Evolutionary conservation across 2,329 filamentous ascomycete species (phyloP), one percentile per base, ranked within the genome.

Genomic region (Nannizziopsis arthrosporioides): DNA sequence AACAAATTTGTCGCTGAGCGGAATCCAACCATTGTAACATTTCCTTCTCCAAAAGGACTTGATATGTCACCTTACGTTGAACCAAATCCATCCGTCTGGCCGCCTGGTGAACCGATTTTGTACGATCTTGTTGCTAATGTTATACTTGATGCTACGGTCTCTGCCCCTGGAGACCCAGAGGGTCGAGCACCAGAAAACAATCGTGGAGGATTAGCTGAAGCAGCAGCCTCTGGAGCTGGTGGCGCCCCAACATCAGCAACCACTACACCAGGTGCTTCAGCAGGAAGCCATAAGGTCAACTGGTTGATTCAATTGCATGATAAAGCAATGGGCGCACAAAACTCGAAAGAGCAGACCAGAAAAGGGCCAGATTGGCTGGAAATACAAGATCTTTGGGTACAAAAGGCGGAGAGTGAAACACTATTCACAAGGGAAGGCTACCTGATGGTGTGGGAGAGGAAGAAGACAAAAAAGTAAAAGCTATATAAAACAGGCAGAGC

Each of bases 81-180:
- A 68, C 89, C 90, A 0, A 86, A 89, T 59, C 84, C 86, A 0
- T 68, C 73, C 4, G 63, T 83, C 34, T 80, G 83, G 64, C 76
- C 81, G 0, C 78, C 78, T 0, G 79, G 83, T 1, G 87, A 94
- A 63, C 88, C 90, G 1, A 85, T 96, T 56, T 81, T 84, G 73
- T 98, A 98, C 67, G 92, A 98, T 64, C 78, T 98, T 12, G 87
- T 95, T 5, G 89, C 90, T 48, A 98, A 98, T 66, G 84, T 98
- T 54, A 93, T 72, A 41, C 61, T 72, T 9, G 69, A 72, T 53
- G 67, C 68, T 2, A 57, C 64, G 3, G 62, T 68, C 18, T 62
- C 65, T 81, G 52, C 90, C 84, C 71, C 90, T 84, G 73, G 89
- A 79, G 38, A 61, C 17, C 63, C 63, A 10, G 68, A 71, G 48